A percentile compares a stretch with the other conserved stretches of the same genome.
Evolutionary conservation across 805 yeast genomes (phyloP).

Genomic region (Metschnikowia chrysomelidarum): DNA sequence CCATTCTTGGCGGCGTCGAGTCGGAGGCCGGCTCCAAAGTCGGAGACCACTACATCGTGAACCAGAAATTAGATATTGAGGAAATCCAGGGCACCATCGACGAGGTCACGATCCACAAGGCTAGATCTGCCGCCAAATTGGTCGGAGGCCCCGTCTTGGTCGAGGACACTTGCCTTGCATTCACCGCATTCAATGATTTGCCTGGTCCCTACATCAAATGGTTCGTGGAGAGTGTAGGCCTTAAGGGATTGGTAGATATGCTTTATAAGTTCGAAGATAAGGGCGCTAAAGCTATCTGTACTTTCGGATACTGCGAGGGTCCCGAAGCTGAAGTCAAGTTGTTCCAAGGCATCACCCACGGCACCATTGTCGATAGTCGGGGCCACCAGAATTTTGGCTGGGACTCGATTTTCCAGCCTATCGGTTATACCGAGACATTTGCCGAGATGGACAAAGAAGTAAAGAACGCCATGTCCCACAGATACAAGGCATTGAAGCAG

Average conservation of each 20-base stretch:
- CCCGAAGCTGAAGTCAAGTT: slow-evolving; percentile 69
- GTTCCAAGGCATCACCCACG: slow-evolving; percentile 84
- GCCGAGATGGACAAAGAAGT: slow-evolving; percentile 81
- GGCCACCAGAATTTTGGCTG: slow-evolving; percentile 88
- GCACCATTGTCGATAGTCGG: slow-evolving; percentile 71
- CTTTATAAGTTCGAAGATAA: slow-evolving; percentile 80
- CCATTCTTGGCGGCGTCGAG: slow-evolving; percentile 54
- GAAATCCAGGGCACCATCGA: slow-evolving; percentile 89
- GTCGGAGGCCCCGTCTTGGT: slow-evolving; percentile 82
- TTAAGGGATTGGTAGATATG: slow-evolving; percentile 74
- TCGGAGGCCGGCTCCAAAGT: slow-evolving; percentile 31
- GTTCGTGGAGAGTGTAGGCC: slow-evolving; percentile 78
- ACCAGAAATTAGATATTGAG: slow-evolving; percentile 72
- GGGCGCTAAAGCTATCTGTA: slow-evolving; percentile 83
- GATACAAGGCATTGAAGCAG: slow-evolving; percentile 78
- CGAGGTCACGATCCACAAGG: slow-evolving; percentile 79
- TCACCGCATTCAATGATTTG: slow-evolving; percentile 69
- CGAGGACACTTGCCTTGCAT: slow-evolving; percentile 91
- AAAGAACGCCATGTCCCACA: slow-evolving; percentile 84
- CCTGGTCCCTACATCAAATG: slow-evolving; percentile 97
- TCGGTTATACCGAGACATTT: slow-evolving; percentile 63
- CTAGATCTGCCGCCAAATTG: slow-evolving; percentile 64
- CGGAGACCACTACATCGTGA: slow-evolving; percentile 53
- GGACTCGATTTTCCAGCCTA: slow-evolving; percentile 89
- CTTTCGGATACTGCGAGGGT: slow-evolving; percentile 87